Percentiles rank a stretch among this genome's conserved stretches.
phyloP scores from a whole-genome alignment of 768 basidiomycete species.

The Lactarius hengduanensis region DNA sequence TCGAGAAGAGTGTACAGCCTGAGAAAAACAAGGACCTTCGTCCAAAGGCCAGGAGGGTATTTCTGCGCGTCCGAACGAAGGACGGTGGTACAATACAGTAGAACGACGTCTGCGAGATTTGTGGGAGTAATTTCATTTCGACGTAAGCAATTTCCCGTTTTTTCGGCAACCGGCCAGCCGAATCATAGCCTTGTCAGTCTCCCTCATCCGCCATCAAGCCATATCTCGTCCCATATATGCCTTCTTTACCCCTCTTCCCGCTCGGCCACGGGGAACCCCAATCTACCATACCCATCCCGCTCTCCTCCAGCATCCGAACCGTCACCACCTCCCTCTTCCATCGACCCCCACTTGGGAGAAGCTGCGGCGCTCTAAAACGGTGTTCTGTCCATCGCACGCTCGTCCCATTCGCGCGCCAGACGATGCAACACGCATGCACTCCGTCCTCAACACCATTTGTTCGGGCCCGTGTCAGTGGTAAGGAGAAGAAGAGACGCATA shows the following conservation, averaged over 20 bases:
- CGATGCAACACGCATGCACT: not conserved
- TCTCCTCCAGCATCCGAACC: not conserved
- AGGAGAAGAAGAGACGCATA: not conserved
- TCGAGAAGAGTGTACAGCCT: conserved; percentile 54
- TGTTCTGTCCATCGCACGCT: not conserved
- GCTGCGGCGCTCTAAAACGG: not conserved
- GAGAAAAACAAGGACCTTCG: conserved; percentile 93
- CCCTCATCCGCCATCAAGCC: too few species aligned
- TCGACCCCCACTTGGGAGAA: not conserved
- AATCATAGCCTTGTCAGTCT: too few species aligned
- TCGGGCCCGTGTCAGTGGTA: not conserved
- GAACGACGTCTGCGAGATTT: too few species aligned
- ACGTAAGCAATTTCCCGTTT: too few species aligned
- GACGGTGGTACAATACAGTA: too few species aligned
- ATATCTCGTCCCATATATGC: conserved; percentile 46
- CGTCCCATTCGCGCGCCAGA: not conserved
- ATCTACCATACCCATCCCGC: not conserved
- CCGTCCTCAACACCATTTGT: too few species aligned
- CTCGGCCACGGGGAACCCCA: conserved; percentile 48
- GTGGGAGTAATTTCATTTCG: too few species aligned
- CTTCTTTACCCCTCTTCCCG: conserved; percentile 61
- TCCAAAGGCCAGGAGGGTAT: conserved; percentile 77
- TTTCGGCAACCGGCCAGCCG: too few species aligned
- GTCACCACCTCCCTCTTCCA: not conserved
- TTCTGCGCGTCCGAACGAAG: conserved; percentile 39